phyloP scores from a whole-genome alignment of 768 basidiomycete species.

The Leccinum olivaceopallidum region DNA sequence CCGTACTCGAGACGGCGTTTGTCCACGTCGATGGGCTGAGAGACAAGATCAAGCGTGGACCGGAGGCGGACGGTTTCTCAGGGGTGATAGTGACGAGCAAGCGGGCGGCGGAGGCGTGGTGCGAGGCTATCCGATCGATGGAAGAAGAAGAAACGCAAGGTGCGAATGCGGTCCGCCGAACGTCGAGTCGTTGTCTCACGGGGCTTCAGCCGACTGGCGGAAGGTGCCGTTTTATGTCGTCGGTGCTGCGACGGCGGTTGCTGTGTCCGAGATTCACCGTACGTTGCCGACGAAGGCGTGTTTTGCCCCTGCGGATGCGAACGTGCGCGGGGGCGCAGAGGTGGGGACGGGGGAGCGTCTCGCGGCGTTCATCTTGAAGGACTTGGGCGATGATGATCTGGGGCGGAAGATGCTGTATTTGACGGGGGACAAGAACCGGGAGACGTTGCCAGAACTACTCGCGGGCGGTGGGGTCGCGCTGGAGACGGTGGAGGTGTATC shows the following conservation, averaged over 20 bases:
- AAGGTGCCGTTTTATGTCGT: constrained; percentile 76
- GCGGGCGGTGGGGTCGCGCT: constrained; percentile 44
- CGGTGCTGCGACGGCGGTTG: constrained; percentile 60
- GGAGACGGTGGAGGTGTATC: constrained; percentile 64
- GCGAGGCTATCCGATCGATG: constrained; percentile 34
- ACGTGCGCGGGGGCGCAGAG: constrained; percentile 44
- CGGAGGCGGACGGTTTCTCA: constrained; percentile 32
- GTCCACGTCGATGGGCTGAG: constrained; percentile 49
- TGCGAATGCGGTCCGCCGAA: background rate
- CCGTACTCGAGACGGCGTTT: constrained; percentile 68
- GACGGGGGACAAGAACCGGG: constrained; percentile 85
- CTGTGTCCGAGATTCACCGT: constrained; percentile 35
- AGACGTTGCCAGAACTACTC: constrained; percentile 59
- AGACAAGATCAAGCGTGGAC: constrained; percentile 41
- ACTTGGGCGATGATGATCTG: constrained; percentile 18
- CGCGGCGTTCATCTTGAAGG: constrained; percentile 58
- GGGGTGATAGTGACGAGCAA: constrained; percentile 83
- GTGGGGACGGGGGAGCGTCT: constrained; percentile 71
- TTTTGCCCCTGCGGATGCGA: constrained; percentile 28
- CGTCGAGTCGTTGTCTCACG: background rate
- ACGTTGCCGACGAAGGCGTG: constrained; percentile 39
- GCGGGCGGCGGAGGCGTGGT: constrained; percentile 75
- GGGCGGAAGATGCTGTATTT: constrained; percentile 58
- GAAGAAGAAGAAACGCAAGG: constrained; percentile 10
- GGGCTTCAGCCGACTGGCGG: constrained; percentile 47